Base-by-base conservation (phyloP, 2,329 filamentous ascomycete species). In the Apiospora malaysiana region DNA sequence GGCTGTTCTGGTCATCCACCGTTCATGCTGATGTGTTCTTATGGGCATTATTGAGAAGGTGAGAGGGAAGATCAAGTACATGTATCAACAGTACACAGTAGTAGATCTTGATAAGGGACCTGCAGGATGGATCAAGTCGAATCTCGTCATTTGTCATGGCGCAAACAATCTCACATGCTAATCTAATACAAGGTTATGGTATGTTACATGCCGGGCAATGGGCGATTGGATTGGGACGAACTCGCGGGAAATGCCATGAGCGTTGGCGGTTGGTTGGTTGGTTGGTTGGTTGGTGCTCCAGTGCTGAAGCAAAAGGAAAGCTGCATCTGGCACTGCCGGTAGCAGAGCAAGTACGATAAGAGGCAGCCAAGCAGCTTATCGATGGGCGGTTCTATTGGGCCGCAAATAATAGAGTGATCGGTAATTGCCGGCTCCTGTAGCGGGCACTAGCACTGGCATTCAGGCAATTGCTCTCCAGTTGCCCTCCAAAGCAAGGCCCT, bases 211-310 rank as follows among this genome's bases (percentile, higher is more conserved):
- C 51, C 51, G 51, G 51, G 51, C 51, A 18, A 37, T 37, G 51
- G 51, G 51, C 51, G 18, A 59, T 59, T 59, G 51, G 21, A 59
- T 59, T 59, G 25, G 51, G 51, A 59, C 51, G 51, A 59, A 59
- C 51, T 59, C 16, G 51, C 51, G 51, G 49, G 49, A 56, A 56
- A 59, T 59, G 51, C 51, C 27, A 59, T 37, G 25, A 18, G 1
- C 27, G 51, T 45, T 45, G 42, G 42, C 42, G 42, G 42, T 43
- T 43, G 42, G 42, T 12, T 40, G 42, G 42, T 32, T 32, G 51
- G 51, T n/a, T 32, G 32, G 32, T 32, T 37, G 27, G 51, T 37
- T 59, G 51, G 51, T 21, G 51, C 49, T 56, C 25, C 21, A 59
- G 51, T 25, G 32, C 14, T 45, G 18, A 21, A 37, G 46, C 46